Conservation (phyloP, 2,329 filamentous ascomycete species). For the Ramularia collo-cygni region DNA sequence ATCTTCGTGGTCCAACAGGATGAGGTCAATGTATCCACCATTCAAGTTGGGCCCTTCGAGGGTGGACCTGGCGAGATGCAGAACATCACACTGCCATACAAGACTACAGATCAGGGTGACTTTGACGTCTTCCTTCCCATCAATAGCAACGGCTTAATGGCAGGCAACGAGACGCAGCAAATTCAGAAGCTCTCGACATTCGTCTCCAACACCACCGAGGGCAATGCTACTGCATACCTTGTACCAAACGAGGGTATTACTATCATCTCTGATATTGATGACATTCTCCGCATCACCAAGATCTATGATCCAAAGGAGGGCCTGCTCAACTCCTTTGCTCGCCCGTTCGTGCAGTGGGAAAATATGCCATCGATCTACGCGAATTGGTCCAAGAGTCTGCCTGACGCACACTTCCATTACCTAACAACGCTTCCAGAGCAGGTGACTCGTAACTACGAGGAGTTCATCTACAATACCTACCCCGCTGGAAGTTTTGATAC, state of each 20-base stretch:
- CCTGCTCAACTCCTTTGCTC: slow-evolving; percentile 68
- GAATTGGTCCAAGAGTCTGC: slow-evolving; percentile 62
- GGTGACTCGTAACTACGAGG: slow-evolving; percentile 70
- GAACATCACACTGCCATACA: slow-evolving; percentile 56
- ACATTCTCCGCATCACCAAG: slow-evolving; percentile 73
- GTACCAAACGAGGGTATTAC: slow-evolving; percentile 65
- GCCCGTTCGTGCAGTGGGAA: slow-evolving; percentile 63
- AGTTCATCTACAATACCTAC: slow-evolving; percentile 71
- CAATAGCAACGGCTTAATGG: slow-evolving; percentile 51
- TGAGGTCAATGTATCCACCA: slow-evolving; percentile 52
- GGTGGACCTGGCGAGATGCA: slow-evolving; percentile 48
- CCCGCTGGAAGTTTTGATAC: slow-evolving; percentile 72
- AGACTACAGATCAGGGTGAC: slow-evolving; percentile 62
- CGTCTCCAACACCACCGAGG: slow-evolving; percentile 55
- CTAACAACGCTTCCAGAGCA: slow-evolving; percentile 76
- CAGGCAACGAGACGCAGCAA: slow-evolving; percentile 57
- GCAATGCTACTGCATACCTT: slow-evolving; percentile 70
- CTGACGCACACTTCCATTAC: slow-evolving; percentile 72
- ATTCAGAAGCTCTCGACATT: slow-evolving; percentile 65
- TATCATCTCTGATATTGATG: slow-evolving; percentile 70
- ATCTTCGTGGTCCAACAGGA: slow-evolving; percentile 72
- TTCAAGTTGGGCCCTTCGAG: slow-evolving; percentile 55
- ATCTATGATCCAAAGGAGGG: slow-evolving; percentile 71
- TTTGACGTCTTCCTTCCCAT: slow-evolving; percentile 66
- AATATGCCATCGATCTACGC: slow-evolving; percentile 75